Conservation (phyloP, 441 rosid species). For the Populus hybrid region DNA sequence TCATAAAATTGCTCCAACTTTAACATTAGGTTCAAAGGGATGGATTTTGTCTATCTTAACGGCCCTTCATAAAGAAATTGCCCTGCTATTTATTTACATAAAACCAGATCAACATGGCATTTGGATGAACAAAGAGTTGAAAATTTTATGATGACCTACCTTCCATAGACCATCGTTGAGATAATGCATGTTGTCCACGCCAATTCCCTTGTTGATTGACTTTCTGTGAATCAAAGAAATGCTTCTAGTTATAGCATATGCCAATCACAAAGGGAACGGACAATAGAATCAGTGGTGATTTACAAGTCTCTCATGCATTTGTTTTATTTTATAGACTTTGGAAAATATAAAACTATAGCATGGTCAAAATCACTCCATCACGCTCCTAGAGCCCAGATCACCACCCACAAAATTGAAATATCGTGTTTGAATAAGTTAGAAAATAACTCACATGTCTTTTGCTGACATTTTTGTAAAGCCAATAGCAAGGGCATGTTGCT, state of each 20-base stretch:
- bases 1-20: neutral
- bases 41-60: neutral
- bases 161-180: constrained; percentile 99
- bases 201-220: constrained; percentile 91
- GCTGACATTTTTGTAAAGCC: constrained; percentile 99
- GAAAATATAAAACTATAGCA: neutral
- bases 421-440: neutral
- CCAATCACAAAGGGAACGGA: neutral
- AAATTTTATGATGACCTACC: constrained; percentile 37
- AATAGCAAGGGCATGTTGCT: constrained; percentile 94
- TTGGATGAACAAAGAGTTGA: neutral
- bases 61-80: neutral
- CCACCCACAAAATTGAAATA: neutral
- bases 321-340: neutral
- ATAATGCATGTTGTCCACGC: constrained; percentile 97
- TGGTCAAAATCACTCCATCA: neutral
- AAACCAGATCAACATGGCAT: neutral
- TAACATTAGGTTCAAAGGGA: neutral
- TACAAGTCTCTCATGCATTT: neutral
- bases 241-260: neutral
- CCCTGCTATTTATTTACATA: neutral
- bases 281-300: neutral
- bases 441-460: constrained; percentile 80
- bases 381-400: neutral
- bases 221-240: constrained; percentile 45